Conservation (phyloP, 179 eudicot genomes). For the Gypsophila paniculata region DNA sequence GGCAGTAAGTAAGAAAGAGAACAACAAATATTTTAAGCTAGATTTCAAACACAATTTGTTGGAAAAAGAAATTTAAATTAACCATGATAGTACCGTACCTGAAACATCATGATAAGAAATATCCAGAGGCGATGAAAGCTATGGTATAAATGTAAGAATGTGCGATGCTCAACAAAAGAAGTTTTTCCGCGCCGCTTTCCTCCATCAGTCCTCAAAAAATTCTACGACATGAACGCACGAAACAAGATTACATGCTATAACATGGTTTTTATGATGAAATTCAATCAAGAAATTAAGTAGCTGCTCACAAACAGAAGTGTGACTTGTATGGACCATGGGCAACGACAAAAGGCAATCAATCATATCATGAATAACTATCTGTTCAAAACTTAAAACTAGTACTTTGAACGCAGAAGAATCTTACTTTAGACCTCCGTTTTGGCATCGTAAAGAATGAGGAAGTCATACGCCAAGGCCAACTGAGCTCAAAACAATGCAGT, state of each 20-base stretch:
- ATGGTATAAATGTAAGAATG: slow-evolving; percentile 90
- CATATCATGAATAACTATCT: not conserved
- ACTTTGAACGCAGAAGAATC: not conserved
- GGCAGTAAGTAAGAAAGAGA: not conserved
- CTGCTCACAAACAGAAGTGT: not conserved
- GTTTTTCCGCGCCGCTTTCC: slow-evolving; percentile 84
- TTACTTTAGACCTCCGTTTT: slow-evolving; percentile 68
- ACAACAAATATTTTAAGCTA: not conserved
- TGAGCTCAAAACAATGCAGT: slow-evolving; percentile 75
- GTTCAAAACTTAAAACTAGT: not conserved
- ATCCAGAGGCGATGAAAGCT: slow-evolving; percentile 99
- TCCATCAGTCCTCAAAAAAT: slow-evolving; percentile 48
- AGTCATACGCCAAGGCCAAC: slow-evolving; percentile 85
- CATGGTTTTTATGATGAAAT: not conserved
- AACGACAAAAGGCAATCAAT: not conserved
- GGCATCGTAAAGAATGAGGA: slow-evolving; percentile 78
- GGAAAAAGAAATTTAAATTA: not conserved
- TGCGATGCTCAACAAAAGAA: slow-evolving; percentile 95
- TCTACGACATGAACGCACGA: slow-evolving; percentile 32
- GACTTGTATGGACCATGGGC: not conserved
- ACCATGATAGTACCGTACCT: slow-evolving; percentile 62
- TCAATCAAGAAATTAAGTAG: not conserved
- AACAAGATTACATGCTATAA: not conserved
- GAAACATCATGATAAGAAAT: slow-evolving; percentile 94
- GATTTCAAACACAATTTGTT: not conserved